Conservation (phyloP, 2,329 filamentous ascomycete species). For the Cercospora zeae-maydis region DNA sequence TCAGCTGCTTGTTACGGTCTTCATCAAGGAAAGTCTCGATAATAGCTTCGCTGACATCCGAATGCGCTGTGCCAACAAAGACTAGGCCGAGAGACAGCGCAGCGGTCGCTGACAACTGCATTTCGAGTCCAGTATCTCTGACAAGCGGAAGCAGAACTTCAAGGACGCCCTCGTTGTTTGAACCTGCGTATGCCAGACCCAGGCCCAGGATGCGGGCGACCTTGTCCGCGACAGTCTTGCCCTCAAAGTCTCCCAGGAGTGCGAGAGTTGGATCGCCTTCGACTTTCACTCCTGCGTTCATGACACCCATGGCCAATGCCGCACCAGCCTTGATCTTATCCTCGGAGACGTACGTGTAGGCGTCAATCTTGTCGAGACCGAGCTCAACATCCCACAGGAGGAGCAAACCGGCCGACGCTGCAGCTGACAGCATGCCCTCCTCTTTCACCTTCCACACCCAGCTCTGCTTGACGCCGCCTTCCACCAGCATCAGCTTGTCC, state of each 20-base stretch:
- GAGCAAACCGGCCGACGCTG: conserved; percentile 87
- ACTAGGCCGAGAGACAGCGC: conserved; percentile 85
- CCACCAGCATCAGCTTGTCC: conserved; percentile 96
- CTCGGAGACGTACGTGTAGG: conserved; percentile 82
- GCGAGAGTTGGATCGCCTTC: conserved; percentile 90
- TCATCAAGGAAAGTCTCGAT: conserved; percentile 91
- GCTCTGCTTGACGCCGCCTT: conserved; percentile 74
- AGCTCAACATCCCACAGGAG: conserved; percentile 91
- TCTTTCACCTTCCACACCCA: conserved; percentile 99
- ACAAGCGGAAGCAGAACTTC: conserved; percentile 84
- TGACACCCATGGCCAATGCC: conserved; percentile 87
- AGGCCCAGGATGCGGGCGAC: conserved; percentile 93
- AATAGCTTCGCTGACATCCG: conserved; percentile 87
- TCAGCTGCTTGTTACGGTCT: conserved; percentile 82
- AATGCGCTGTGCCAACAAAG: conserved; percentile 87
- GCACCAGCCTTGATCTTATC: conserved; percentile 86
- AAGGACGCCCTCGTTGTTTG: conserved; percentile 84
- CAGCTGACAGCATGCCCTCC: conserved; percentile 94
- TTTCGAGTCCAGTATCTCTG: conserved; percentile 75
- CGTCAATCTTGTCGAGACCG: conserved; percentile 89
- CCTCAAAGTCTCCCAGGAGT: conserved; percentile 75
- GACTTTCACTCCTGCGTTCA: conserved; percentile 86
- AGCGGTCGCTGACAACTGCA: conserved; percentile 96
- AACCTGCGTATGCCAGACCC: conserved; percentile 89
- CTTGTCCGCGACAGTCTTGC: conserved; percentile 72